A percentile compares a stretch with the other conserved stretches of the same genome.
Evolutionary conservation across 2,329 filamentous ascomycete species (phyloP).

Genomic region (Colletotrichum abscissum): DNA sequence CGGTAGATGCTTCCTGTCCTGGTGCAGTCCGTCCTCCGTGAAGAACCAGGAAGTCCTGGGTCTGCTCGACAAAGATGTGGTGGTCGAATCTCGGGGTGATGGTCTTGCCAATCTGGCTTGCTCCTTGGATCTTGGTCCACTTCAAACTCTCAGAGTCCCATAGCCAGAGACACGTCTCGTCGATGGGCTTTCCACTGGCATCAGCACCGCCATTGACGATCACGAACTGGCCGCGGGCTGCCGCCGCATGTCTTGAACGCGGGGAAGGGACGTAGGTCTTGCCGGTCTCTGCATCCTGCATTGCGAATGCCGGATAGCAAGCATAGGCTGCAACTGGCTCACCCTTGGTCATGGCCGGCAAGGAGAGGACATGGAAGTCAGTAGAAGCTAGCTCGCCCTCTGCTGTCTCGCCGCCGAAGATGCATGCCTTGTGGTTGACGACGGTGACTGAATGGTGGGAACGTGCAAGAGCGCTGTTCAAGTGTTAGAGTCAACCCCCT

Average conservation of each 20-base stretch:
- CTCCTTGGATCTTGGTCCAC: conserved; percentile 47
- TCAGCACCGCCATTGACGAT: conserved; percentile 51
- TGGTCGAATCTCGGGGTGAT: conserved; percentile 46
- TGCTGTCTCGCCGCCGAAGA: conserved; percentile 62
- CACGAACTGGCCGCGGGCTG: conserved; percentile 45
- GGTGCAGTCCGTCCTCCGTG: conserved; percentile 54
- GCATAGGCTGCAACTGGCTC: conserved; percentile 42
- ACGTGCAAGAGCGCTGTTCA: conserved; percentile 53
- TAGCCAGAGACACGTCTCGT: conserved; percentile 50
- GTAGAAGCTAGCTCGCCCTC: conserved; percentile 56
- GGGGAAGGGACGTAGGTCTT: conserved; percentile 45
- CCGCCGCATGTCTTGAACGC: conserved; percentile 49
- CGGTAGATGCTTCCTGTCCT: conserved; percentile 53
- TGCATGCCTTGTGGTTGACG: conserved; percentile 64
- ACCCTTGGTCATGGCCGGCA: conserved; percentile 53
- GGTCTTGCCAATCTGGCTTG: conserved; percentile 44
- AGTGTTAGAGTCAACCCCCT: background rate
- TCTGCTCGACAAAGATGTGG: conserved; percentile 49
- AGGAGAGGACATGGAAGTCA: conserved; percentile 62
- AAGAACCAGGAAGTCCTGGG: conserved; percentile 62
- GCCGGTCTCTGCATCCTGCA: conserved; percentile 41
- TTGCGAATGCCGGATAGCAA: conserved; percentile 45
- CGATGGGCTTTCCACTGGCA: conserved; percentile 41
- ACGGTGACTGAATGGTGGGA: conserved; percentile 63
- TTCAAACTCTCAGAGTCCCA: conserved; percentile 49